Evolutionary conservation across 495 filamentous ascomycete species (phyloP).

Genomic region (Tuber microsphaerosporum): DNA sequence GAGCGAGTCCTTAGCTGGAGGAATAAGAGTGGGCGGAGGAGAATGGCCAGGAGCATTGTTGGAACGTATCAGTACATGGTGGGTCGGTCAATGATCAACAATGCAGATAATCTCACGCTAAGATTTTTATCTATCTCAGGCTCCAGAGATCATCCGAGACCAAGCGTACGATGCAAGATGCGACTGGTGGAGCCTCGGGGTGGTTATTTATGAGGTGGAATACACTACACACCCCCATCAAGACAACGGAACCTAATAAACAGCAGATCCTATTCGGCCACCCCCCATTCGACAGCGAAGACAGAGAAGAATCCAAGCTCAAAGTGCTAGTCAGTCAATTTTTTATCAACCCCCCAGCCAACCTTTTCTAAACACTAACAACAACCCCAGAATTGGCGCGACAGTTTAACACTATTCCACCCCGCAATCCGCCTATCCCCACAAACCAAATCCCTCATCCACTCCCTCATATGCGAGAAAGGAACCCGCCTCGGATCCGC

Average conservation of each 20-base stretch:
- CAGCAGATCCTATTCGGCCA: slow-evolving; percentile 73
- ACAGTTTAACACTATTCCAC: slow-evolving; percentile 59
- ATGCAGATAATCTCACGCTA: not conserved
- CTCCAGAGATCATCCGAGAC: slow-evolving; percentile 81
- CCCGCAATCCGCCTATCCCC: slow-evolving; percentile 53
- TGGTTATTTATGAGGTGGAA: slow-evolving; percentile 78
- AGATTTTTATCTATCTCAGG: slow-evolving; percentile 47
- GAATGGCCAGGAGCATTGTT: slow-evolving; percentile 75
- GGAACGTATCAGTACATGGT: slow-evolving; percentile 89
- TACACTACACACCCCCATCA: too few relatives aligned
- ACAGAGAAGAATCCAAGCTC: slow-evolving; percentile 68
- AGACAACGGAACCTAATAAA: slow-evolving; percentile 10
- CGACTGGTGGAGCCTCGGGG: slow-evolving; percentile 93
- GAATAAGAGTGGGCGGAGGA: slow-evolving; percentile 64
- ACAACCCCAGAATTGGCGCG: slow-evolving; percentile 44
- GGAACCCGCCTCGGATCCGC: slow-evolving; percentile 65
- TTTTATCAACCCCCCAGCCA: slow-evolving; percentile 40
- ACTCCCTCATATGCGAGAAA: slow-evolving; percentile 66
- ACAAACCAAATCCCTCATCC: slow-evolving; percentile 66
- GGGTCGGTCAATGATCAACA: not conserved
- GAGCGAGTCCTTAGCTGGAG: slow-evolving; percentile 68
- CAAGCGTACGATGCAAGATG: slow-evolving; percentile 82
- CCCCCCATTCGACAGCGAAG: slow-evolving; percentile 79
- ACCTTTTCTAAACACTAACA: not conserved
- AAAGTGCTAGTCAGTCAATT: slow-evolving; percentile 61